Conservation (phyloP, 2,329 filamentous ascomycete genomes). For the Zasmidium cellare region DNA sequence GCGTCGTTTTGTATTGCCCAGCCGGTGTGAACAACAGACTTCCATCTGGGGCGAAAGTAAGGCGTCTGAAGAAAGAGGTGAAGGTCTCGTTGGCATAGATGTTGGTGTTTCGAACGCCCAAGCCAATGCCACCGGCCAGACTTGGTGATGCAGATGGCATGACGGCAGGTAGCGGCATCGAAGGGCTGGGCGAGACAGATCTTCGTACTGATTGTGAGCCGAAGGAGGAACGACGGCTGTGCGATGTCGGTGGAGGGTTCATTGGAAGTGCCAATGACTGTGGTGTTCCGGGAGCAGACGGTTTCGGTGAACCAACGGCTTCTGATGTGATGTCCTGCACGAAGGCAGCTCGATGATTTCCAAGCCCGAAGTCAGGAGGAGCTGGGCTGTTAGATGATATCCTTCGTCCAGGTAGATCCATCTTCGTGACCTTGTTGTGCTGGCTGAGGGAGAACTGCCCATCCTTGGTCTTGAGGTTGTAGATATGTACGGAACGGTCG, state of each 20-base stretch:
- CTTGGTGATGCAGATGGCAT: conserved; percentile 93
- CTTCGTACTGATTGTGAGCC: conserved; percentile 67
- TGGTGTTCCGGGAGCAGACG: conserved; percentile 91
- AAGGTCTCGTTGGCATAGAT: conserved; percentile 96
- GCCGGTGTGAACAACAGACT: conserved; percentile 92
- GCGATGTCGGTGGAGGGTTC: conserved; percentile 91
- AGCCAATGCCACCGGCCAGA: conserved; percentile 59
- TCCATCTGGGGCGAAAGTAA: conserved; percentile 94
- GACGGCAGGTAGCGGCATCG: conserved; percentile 88
- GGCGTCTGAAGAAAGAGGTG: conserved; percentile 90
- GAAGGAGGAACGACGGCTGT: conserved; percentile 93
- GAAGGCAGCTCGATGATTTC: conserved; percentile 56
- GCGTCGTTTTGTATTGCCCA: conserved; percentile 86
- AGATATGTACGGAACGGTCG: conserved; percentile 96
- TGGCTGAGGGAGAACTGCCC: conserved; percentile 85
- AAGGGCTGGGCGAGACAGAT: conserved; percentile 90
- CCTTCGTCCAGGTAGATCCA: conserved; percentile 87
- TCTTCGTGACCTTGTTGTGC: conserved; percentile 79
- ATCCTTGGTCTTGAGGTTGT: conserved; percentile 93
- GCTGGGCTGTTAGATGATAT: conserved; percentile 92
- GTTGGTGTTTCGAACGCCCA: conserved; percentile 75
- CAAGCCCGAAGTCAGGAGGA: conserved; percentile 72
- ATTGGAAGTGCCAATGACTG: conserved; percentile 87
- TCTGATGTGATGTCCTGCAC: conserved; percentile 56
- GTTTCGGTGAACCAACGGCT: conserved; percentile 75